These are phyloP conservation scores for Saprolegnia diclina DNA, from an alignment of 352 stramenopile species.

Conservation along the genomic window DNA sequence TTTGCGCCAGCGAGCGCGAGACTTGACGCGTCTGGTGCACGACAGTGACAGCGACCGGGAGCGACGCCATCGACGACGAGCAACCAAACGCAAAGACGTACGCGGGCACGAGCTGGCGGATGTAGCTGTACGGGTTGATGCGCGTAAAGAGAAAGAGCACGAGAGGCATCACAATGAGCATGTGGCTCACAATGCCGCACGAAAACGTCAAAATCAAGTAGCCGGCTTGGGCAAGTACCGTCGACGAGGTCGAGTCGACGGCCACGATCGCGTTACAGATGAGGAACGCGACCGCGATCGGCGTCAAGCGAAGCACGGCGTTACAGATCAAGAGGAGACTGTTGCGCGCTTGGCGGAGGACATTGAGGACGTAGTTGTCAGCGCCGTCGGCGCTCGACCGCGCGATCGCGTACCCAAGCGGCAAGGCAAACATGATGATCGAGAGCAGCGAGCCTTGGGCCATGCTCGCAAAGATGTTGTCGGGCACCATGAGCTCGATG, in stretches of 20 bases:
- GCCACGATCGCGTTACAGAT: slow-evolving; percentile 51
- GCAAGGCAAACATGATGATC: slow-evolving; percentile 65
- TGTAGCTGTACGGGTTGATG: slow-evolving; percentile 65
- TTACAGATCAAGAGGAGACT: slow-evolving; percentile 44
- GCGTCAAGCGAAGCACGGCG: slow-evolving; percentile 42
- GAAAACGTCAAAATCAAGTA: slow-evolving; percentile 36
- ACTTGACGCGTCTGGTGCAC: slow-evolving; percentile 34
- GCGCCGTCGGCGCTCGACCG: not conserved
- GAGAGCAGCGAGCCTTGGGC: slow-evolving; percentile 46
- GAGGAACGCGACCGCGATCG: slow-evolving; percentile 56
- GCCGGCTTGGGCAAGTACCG: slow-evolving; percentile 38
- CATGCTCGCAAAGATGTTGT: slow-evolving; percentile 58
- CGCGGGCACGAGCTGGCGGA: slow-evolving; percentile 56
- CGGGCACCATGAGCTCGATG: slow-evolving; percentile 48
- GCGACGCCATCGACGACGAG: slow-evolving; percentile 64
- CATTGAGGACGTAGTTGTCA: slow-evolving; percentile 25
- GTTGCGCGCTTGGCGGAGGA: slow-evolving; percentile 39
- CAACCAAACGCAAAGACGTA: slow-evolving; percentile 68
- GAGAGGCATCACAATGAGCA: slow-evolving; percentile 52
- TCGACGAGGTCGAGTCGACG: slow-evolving; percentile 1
- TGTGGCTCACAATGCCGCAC: slow-evolving; percentile 48
- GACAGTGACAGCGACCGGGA: slow-evolving; percentile 60
- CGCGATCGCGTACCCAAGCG: slow-evolving; percentile 34
- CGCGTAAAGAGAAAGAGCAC: slow-evolving; percentile 50
- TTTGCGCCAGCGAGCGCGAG: slow-evolving; percentile 31